phyloP scores from a whole-genome alignment of 305 asterid species.

The Fraxinus dipetala region DNA sequence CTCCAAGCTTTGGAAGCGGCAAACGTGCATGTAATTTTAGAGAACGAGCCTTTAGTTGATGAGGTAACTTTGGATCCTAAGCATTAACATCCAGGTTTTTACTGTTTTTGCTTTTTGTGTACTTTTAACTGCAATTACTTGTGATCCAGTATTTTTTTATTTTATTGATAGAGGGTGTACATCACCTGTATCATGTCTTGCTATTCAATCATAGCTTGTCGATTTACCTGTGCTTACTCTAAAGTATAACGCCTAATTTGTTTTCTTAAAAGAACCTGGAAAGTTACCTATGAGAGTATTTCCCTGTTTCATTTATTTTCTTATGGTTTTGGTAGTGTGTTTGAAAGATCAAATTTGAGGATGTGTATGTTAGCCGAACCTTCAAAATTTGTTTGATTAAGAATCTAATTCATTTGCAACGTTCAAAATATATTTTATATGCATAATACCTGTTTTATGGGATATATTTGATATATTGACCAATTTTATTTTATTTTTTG shows the following conservation, averaged over 20 bases:
- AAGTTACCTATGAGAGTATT: conserved; percentile 4
- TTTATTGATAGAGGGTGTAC: neutral
- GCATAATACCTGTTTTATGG: conserved; percentile 4
- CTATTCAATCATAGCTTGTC: conserved; percentile 12
- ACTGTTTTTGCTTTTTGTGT: neutral
- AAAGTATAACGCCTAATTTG: neutral
- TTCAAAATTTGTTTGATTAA: conserved; percentile 7
- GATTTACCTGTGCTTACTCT: neutral
- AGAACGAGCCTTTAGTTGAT: conserved; percentile 76
- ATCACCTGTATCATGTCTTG: conserved; percentile 3
- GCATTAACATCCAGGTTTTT: conserved; percentile 2
- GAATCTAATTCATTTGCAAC: conserved; percentile 7
- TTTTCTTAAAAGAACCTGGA: neutral
- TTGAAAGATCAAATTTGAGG: neutral
- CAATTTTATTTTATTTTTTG: neutral
- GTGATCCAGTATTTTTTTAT: neutral
- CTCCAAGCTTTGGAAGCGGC: conserved; percentile 99
- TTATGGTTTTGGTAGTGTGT: conserved; percentile 14
- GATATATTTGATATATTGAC: neutral
- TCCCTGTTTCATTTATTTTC: conserved; percentile 1
- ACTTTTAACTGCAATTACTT: neutral
- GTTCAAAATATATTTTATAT: neutral
- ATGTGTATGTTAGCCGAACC: neutral
- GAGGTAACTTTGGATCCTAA: conserved; percentile 49
- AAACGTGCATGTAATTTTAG: conserved; percentile 91